These are phyloP conservation scores for Arxiozyma telluris DNA, from an alignment of 1,139 yeast species.

Conservation along the genomic window DNA sequence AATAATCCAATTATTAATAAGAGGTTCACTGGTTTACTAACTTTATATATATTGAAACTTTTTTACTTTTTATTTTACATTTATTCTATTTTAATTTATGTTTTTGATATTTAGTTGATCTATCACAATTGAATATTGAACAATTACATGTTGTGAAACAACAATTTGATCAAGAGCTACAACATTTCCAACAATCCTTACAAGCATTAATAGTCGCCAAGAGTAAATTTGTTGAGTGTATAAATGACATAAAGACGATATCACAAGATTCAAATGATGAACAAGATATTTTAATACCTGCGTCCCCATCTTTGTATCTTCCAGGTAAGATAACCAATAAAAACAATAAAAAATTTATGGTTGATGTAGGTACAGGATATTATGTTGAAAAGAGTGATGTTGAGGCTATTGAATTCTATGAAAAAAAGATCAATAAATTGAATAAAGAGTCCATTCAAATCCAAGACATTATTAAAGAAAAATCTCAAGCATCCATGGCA, in stretches of 20 bases:
- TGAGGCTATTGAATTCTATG: constrained; percentile 68
- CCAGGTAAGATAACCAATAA: constrained; percentile 56
- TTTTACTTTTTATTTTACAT: neutral
- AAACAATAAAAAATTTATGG: constrained; percentile 62
- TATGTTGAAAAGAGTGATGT: constrained; percentile 69
- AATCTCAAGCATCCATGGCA: constrained; percentile 31
- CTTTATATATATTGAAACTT: neutral
- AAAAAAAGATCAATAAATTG: constrained; percentile 63
- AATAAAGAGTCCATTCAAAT: constrained; percentile 66
- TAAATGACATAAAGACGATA: constrained; percentile 55
- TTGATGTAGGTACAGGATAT: constrained; percentile 95
- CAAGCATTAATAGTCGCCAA: constrained; percentile 82
- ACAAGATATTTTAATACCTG: constrained; percentile 65
- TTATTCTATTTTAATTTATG: neutral
- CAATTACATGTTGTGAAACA: constrained; percentile 79
- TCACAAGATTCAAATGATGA: constrained; percentile 38
- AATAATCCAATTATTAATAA: neutral
- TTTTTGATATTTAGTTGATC: constrained; percentile 36
- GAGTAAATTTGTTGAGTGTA: constrained; percentile 73
- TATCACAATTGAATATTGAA: constrained; percentile 65
- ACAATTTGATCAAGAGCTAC: constrained; percentile 76
- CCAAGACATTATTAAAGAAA: constrained; percentile 62
- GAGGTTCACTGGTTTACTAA: neutral
- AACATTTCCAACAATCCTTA: constrained; percentile 75
- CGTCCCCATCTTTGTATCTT: constrained; percentile 80